Percentiles rank a stretch among this genome's conserved stretches.
phyloP scores from a whole-genome alignment of 345 rosid species.

The Boechera stricta region DNA sequence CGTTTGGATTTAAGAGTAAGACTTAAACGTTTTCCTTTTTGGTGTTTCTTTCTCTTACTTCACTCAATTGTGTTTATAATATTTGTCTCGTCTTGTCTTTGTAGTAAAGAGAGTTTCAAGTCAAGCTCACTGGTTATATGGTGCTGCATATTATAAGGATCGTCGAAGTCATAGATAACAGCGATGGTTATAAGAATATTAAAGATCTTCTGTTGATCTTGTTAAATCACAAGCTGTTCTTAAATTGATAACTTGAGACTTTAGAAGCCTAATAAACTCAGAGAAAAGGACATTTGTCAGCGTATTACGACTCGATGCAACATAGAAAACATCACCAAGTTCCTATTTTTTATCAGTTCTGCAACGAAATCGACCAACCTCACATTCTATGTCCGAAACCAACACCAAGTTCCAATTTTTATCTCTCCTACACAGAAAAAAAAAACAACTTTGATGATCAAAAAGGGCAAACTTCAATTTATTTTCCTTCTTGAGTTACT shows the following conservation, averaged over 20 bases:
- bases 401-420: neutral
- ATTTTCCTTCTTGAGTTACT: neutral
- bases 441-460: neutral
- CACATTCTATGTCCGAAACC: neutral
- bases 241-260: constrained; percentile 1
- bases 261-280: neutral
- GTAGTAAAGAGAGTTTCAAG: constrained; percentile 13
- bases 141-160: constrained; percentile 3
- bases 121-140: constrained; percentile 25
- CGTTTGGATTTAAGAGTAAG: constrained; percentile 34
- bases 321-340: neutral
- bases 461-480: neutral
- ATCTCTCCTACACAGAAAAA: neutral
- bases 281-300: neutral
- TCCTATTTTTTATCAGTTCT: neutral
- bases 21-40: neutral
- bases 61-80: constrained; percentile 17
- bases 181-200: constrained; percentile 13
- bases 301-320: neutral
- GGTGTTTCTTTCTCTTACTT: constrained; percentile 23
- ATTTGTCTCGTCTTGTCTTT: constrained; percentile 10
- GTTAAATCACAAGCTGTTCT: constrained; percentile 13
- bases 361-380: neutral
- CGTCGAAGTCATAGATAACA: constrained; percentile 23
- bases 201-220: neutral